These are phyloP conservation scores for Suillus alpinus DNA, from an alignment of 768 basidiomycete genomes.

Conservation along the genomic window DNA sequence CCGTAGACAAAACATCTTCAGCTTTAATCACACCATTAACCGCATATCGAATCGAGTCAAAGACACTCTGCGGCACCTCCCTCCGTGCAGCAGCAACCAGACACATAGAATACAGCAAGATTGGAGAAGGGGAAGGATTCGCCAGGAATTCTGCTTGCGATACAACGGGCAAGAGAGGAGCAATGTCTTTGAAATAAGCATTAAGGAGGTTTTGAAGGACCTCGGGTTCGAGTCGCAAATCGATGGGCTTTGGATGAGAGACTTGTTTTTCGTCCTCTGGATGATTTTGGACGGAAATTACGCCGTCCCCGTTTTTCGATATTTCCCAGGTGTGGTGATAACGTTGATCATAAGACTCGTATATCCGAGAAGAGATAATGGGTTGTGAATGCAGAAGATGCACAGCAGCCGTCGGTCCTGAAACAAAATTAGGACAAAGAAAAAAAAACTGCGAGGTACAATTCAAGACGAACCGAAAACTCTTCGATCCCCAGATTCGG, in stretches of 20 bases:
- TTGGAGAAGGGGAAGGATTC: conserved; percentile 65
- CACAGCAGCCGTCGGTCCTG: conserved; percentile 84
- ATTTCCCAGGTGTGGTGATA: conserved; percentile 90
- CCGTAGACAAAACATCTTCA: conserved; percentile 88
- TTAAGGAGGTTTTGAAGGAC: conserved; percentile 83
- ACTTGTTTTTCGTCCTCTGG: conserved; percentile 52
- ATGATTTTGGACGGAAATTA: conserved; percentile 78
- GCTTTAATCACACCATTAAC: conserved; percentile 85
- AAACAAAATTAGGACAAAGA: conserved; percentile 30
- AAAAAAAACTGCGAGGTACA: conserved; percentile 7
- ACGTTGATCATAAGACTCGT: conserved; percentile 84
- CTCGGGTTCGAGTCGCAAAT: conserved; percentile 73
- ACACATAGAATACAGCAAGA: conserved; percentile 92
- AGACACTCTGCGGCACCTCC: conserved; percentile 80
- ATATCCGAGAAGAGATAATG: conserved; percentile 78
- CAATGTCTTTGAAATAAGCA: conserved; percentile 85
- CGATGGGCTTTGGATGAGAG: conserved; percentile 58
- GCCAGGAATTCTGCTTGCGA: conserved; percentile 86
- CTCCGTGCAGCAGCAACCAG: conserved; percentile 86
- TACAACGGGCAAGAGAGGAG: conserved; percentile 86
- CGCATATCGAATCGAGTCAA: conserved; percentile 83
- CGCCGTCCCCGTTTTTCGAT: conserved; percentile 77
- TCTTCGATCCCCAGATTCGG: conserved; percentile 54
- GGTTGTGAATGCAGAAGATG: conserved; percentile 91
- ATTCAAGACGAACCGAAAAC: conserved; percentile 53